These are phyloP conservation scores for Euphorbia corollata DNA, from an alignment of 441 rosid species.

Conservation along the genomic window DNA sequence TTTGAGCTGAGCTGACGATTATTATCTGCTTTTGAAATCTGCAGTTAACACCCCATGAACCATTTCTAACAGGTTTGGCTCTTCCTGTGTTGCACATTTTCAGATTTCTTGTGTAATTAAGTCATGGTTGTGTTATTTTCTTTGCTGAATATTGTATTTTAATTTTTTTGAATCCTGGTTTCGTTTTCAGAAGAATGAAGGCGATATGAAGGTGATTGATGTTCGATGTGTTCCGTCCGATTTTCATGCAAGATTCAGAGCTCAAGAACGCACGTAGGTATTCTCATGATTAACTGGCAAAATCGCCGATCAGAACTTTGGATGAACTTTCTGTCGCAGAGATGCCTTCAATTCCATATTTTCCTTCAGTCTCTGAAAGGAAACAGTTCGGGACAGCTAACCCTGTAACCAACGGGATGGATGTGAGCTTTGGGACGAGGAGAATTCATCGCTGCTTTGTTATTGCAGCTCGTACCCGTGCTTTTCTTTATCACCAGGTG, in stretches of 20 bases:
- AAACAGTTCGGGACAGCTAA: conserved; percentile 27
- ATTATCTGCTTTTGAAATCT: conserved; percentile 14
- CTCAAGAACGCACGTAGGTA: conserved; percentile 92
- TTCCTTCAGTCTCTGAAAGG: conserved; percentile 52
- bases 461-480: conserved; percentile 61
- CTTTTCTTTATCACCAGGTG: conserved; percentile 95
- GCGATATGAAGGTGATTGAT: conserved; percentile 71
- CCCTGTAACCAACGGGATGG: conserved; percentile 19
- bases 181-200: conserved; percentile 45
- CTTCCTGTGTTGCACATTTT: conserved; percentile 6
- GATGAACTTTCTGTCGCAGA: conserved; percentile 69
- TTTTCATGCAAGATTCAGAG: conserved; percentile 87
- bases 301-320: conserved; percentile 69
- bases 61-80: conserved; percentile 80
- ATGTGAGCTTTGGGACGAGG: conserved; percentile 52
- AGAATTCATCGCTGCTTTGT: conserved; percentile 56
- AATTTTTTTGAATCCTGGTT: conserved; percentile 11
- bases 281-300: conserved; percentile 44
- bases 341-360: conserved; percentile 61
- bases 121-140: conserved; percentile 3
- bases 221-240: conserved; percentile 63
- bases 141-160: neutral
- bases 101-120: neutral
- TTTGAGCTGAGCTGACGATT: neutral
- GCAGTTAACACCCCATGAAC: conserved; percentile 94